Evolutionary conservation across 805 yeast genomes (phyloP).

Genomic region (Scheffersomyces stipitis): DNA sequence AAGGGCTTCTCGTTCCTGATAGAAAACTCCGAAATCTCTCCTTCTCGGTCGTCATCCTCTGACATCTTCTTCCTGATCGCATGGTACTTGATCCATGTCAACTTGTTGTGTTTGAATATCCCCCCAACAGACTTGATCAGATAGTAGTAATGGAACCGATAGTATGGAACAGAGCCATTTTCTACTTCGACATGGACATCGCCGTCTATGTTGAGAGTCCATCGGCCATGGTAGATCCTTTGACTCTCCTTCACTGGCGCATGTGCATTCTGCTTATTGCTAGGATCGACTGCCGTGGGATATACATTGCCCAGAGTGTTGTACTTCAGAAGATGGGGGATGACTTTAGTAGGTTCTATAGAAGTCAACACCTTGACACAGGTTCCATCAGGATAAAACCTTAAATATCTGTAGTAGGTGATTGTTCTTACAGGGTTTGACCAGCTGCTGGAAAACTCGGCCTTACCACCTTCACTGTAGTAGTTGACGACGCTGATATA

Average conservation of each 20-base stretch:
- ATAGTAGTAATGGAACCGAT: constrained; percentile 62
- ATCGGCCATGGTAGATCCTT: constrained; percentile 48
- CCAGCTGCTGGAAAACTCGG: constrained; percentile 66
- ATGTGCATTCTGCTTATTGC: no score
- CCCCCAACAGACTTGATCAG: constrained; percentile 60
- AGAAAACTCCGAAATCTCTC: constrained; percentile 49
- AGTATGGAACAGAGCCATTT: constrained; percentile 60
- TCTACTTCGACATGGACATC: constrained; percentile 47
- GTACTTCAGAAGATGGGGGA: constrained; percentile 50
- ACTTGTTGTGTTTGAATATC: constrained; percentile 59
- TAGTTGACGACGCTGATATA: constrained; percentile 85
- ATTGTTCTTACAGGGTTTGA: constrained; percentile 76
- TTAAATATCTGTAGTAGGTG: constrained; percentile 81
- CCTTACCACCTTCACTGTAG: constrained; percentile 76
- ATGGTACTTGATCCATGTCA: constrained; percentile 69
- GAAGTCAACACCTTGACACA: constrained; percentile 70
- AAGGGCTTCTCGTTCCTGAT: constrained; percentile 76
- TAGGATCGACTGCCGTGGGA: constrained; percentile 17
- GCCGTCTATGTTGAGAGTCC: constrained; percentile 59
- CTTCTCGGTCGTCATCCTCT: constrained; percentile 47
- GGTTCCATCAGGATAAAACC: constrained; percentile 79
- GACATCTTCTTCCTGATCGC: constrained; percentile 45
- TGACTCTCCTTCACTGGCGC: constrained; percentile 26
- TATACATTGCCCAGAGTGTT: constrained; percentile 18
- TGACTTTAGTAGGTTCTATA: constrained; percentile 67